A percentile compares a stretch with the other conserved stretches of the same genome.
These are phyloP conservation scores for Pythium periplocum DNA, from an alignment of 352 stramenopile genomes.

Conservation along the genomic window DNA sequence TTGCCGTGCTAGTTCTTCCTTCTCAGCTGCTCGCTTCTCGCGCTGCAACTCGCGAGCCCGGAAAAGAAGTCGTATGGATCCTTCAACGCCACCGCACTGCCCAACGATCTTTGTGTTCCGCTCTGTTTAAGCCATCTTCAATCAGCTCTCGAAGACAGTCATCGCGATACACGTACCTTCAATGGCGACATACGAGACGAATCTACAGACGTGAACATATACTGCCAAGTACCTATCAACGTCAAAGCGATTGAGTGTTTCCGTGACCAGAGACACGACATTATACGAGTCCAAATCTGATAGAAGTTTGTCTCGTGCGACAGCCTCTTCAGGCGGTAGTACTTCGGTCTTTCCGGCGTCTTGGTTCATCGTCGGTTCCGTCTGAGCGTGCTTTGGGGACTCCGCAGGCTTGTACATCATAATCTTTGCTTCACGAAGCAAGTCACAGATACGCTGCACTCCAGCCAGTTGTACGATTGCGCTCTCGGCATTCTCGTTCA, in stretches of 20 bases:
- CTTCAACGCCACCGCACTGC: slow-evolving; percentile 53
- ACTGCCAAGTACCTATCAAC: slow-evolving; percentile 47
- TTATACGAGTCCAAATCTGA: slow-evolving; percentile 25
- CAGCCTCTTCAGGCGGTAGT: no score
- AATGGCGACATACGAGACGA: slow-evolving; percentile 51
- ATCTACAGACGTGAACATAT: slow-evolving; percentile 57
- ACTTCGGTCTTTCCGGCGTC: no score
- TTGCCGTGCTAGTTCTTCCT: slow-evolving; percentile 27
- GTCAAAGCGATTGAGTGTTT: slow-evolving; percentile 43
- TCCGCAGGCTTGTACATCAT: slow-evolving; percentile 18
- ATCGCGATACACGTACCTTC: slow-evolving; percentile 24
- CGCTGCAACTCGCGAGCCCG: slow-evolving; percentile 55
- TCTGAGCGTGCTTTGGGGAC: no score
- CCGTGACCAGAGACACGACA: slow-evolving; percentile 29
- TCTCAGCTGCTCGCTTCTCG: slow-evolving; percentile 32
- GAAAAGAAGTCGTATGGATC: slow-evolving; percentile 51
- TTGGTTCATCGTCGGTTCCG: no score
- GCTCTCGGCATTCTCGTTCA: slow-evolving; percentile 50
- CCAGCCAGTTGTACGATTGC: slow-evolving; percentile 57
- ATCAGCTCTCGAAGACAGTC: background rate
- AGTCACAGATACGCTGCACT: slow-evolving; percentile 38
- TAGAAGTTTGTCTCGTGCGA: no score
- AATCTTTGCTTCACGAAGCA: slow-evolving; percentile 32
- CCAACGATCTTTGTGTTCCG: slow-evolving; percentile 54
- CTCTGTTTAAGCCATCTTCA: slow-evolving; percentile 21